These are phyloP conservation scores for Castanea mollissima DNA, from an alignment of 306 rosid genomes.

Conservation along the genomic window DNA sequence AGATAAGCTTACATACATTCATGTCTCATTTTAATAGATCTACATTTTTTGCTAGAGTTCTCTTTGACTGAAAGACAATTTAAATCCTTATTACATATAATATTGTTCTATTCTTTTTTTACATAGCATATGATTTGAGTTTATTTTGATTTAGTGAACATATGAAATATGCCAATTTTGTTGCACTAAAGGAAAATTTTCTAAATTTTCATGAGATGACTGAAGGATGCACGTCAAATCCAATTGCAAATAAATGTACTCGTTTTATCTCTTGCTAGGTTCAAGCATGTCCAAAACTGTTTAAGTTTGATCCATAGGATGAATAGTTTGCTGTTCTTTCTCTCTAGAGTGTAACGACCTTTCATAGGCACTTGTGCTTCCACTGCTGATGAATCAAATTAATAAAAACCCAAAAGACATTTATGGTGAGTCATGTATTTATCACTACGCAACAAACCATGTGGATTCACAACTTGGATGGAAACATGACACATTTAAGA, in stretches of 20 bases:
- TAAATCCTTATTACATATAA: too few relatives aligned
- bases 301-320: too few relatives aligned
- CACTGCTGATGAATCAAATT: too few relatives aligned
- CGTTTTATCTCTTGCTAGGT: neutral
- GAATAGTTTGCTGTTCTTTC: too few relatives aligned
- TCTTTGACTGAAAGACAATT: neutral
- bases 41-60: neutral
- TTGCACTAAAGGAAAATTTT: neutral
- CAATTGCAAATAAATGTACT: neutral
- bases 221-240: neutral
- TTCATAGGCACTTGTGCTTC: too few relatives aligned
- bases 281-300: neutral
- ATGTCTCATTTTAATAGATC: neutral
- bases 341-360: too few relatives aligned
- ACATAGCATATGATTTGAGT: too few relatives aligned
- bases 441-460: neutral
- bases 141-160: neutral
- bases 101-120: too few relatives aligned
- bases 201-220: too few relatives aligned
- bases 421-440: too few relatives aligned
- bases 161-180: neutral
- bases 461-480: neutral
- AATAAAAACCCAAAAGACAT: too few relatives aligned
- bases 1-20: neutral
- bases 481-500: neutral